Base-by-base conservation (phyloP, 192 early-diverging fungal species). In the Backusella parvicylindrica region DNA sequence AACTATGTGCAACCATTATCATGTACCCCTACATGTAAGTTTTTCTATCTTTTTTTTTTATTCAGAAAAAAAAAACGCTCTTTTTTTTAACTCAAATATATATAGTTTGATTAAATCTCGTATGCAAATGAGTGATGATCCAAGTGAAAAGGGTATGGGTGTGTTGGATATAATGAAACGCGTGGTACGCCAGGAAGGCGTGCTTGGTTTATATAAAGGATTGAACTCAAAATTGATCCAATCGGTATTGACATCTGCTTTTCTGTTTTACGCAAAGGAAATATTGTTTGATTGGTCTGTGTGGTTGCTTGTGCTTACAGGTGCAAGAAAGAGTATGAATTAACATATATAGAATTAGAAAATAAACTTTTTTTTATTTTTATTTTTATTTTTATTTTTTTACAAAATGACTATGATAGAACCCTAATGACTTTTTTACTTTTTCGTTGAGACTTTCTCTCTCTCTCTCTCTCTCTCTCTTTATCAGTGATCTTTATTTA, bases 11-110 rank as follows among this genome's bases (percentile, higher is more conserved):
- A 18, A 99, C 97, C 36, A 84, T 85, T 76, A 90, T 95, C 73
- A 99, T 96, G 15, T 99, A 98, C 77, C 97, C 97, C 50, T 99
- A 99, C 86, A 96, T 98, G 86, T 93, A 80, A 79, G 86, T 68
- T 18, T 32, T 2, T 64, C 7, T 64, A n/a, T n/a, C n/a, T n/a
- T n/a, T n/a, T n/a, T n/a, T n/a, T n/a, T n/a, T n/a, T n/a, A n/a
- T n/a, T n/a, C n/a, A n/a, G n/a, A n/a, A n/a, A n/a, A n/a, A n/a
- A n/a, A n/a, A n/a, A n/a, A n/a, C n/a, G n/a, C n/a, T n/a, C n/a
- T n/a, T n/a, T n/a, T n/a, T n/a, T n/a, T n/a, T n/a, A n/a, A n/a
- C n/a, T n/a, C n/a, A n/a, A n/a, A n/a, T n/a, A n/a, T n/a, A n/a
- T n/a, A 33, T 65, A 66, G 64, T 36, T 18, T 66, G 23, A 66